phyloP scores from a whole-genome alignment of 2,329 filamentous ascomycete genomes.

The Penicillium psychrosexuale region DNA sequence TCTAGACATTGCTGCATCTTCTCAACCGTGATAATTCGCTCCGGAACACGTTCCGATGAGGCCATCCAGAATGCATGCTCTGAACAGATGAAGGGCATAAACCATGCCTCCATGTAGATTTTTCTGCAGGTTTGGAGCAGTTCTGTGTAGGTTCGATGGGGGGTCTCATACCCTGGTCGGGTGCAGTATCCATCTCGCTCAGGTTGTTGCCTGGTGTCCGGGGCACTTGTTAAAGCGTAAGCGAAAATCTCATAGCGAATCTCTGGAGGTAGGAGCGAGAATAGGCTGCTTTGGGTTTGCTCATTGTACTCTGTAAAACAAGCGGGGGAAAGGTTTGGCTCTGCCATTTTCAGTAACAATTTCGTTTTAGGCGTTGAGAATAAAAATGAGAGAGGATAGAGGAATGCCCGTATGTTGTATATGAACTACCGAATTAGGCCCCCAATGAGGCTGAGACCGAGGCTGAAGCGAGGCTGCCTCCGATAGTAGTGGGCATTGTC shows the following conservation, averaged over 20 bases:
- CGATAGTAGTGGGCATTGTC: neutral
- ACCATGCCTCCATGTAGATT: conserved; percentile 46
- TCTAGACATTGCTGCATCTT: conserved; percentile 18
- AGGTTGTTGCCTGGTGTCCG: neutral
- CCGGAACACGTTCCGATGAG: conserved; percentile 30
- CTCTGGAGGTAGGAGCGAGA: neutral
- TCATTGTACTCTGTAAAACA: neutral
- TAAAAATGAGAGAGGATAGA: neutral
- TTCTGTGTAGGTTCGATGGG: conserved; percentile 35
- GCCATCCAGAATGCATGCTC: conserved; percentile 45
- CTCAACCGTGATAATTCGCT: conserved; percentile 8
- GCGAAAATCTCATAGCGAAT: neutral
- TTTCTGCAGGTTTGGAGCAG: conserved; percentile 46
- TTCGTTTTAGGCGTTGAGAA: neutral
- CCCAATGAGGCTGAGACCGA: neutral
- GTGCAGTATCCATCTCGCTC: neutral
- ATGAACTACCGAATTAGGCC: neutral
- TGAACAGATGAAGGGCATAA: conserved; percentile 40
- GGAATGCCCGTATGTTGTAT: neutral
- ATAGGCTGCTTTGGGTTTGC: neutral
- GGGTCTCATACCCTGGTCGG: neutral
- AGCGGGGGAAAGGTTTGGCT: neutral
- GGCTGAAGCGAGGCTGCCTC: neutral
- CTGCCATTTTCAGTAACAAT: neutral
- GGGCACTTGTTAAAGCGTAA: neutral